These are phyloP conservation scores for Thalassiosira profunda DNA, from an alignment of 108 stramenopile genomes.

Conservation along the genomic window DNA sequence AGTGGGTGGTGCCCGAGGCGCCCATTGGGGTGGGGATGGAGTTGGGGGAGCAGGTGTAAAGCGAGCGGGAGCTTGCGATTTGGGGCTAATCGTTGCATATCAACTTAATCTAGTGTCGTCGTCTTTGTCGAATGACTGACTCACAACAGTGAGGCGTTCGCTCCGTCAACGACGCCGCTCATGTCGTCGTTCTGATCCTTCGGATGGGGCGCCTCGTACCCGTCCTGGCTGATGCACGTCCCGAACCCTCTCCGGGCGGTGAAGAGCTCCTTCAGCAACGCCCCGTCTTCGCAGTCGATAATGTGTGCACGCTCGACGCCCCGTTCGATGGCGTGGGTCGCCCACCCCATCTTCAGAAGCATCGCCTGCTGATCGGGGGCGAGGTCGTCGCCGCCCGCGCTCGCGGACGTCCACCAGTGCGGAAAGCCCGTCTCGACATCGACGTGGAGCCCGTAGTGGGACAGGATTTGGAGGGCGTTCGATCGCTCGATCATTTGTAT, in stretches of 20 bases:
- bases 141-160: no score
- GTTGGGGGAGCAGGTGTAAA: no score
- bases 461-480: slow-evolving; percentile 34
- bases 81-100: no score
- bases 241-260: slow-evolving; percentile 60
- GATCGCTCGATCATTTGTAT: slow-evolving; percentile 52
- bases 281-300: slow-evolving; percentile 61
- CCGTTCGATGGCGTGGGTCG: slow-evolving; percentile 54
- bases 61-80: no score
- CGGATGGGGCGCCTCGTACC: slow-evolving; percentile 46
- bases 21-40: no score
- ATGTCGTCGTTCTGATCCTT: slow-evolving; percentile 54
- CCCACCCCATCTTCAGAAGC: slow-evolving; percentile 67
- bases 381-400: neutral
- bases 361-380: slow-evolving; percentile 30
- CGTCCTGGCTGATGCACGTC: slow-evolving; percentile 66
- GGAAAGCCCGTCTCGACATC: slow-evolving; percentile 45
- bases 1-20: no score
- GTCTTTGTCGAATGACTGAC: no score
- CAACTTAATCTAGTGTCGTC: no score
- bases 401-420: slow-evolving; percentile 15
- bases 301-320: slow-evolving; percentile 76
- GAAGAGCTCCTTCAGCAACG: slow-evolving; percentile 66
- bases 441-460: slow-evolving; percentile 36
- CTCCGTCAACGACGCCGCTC: no score